Evolutionary conservation across 495 filamentous ascomycete species (phyloP).

Genomic region (Daldinia caldariorum): DNA sequence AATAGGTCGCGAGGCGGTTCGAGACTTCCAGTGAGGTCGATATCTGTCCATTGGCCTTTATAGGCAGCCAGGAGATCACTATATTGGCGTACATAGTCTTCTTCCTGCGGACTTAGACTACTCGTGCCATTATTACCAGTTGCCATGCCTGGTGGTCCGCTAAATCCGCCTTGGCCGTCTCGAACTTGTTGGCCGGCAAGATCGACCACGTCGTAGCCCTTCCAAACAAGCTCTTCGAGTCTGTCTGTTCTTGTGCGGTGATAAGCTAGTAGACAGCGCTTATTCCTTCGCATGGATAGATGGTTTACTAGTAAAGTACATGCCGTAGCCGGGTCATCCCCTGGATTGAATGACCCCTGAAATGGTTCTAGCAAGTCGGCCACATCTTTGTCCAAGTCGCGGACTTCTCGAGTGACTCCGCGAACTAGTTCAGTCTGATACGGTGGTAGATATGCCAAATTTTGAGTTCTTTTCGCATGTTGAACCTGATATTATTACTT

Average conservation of each 20-base stretch:
- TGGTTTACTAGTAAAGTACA: slow-evolving; percentile 93
- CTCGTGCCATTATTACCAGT: slow-evolving; percentile 65
- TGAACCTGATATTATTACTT: slow-evolving; percentile 69
- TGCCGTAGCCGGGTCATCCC: slow-evolving; percentile 82
- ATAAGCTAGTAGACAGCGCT: slow-evolving; percentile 94
- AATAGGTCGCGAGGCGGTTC: slow-evolving; percentile 96
- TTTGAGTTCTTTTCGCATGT: slow-evolving; percentile 95
- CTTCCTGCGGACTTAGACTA: slow-evolving; percentile 95
- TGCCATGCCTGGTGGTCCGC: slow-evolving; percentile 38
- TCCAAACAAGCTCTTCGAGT: slow-evolving; percentile 94
- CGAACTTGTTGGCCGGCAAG: slow-evolving; percentile 54
- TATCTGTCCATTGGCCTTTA: slow-evolving; percentile 98
- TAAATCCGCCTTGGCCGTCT: slow-evolving; percentile 43
- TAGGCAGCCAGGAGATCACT: slow-evolving; percentile 92
- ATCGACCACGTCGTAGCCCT: slow-evolving; percentile 77
- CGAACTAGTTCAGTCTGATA: slow-evolving; percentile 95
- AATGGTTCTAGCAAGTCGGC: slow-evolving; percentile 81
- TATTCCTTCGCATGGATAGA: slow-evolving; percentile 93
- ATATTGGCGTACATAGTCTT: slow-evolving; percentile 93
- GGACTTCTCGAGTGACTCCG: slow-evolving; percentile 86
- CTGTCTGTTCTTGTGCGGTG: slow-evolving; percentile 90
- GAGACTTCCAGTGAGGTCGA: slow-evolving; percentile 93
- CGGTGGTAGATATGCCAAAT: slow-evolving; percentile 85
- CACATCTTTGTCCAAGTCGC: slow-evolving; percentile 93
- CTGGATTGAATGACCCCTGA: slow-evolving; percentile 84